Evolutionary conservation across 2,329 filamentous ascomycete genomes (phyloP).

Genomic region (Moelleriella libera): DNA sequence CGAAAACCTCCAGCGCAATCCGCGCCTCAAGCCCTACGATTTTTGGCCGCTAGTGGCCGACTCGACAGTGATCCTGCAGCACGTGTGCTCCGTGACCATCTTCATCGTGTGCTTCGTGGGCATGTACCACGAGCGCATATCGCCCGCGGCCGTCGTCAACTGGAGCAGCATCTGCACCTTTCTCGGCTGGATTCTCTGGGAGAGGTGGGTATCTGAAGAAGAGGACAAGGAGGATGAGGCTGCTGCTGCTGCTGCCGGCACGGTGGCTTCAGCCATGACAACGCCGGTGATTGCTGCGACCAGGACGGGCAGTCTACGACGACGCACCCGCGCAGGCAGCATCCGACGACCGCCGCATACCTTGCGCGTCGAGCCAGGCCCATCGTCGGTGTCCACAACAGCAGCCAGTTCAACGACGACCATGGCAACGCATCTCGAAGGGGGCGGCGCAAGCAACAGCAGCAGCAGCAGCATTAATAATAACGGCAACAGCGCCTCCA

Average conservation of each 20-base stretch:
- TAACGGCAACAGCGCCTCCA: background rate
- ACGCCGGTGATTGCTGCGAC: slow-evolving; percentile 10
- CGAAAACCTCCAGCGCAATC: slow-evolving; percentile 89
- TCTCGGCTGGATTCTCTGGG: slow-evolving; percentile 81
- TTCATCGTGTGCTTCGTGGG: slow-evolving; percentile 89
- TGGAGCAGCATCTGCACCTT: slow-evolving; percentile 75
- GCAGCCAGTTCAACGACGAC: slow-evolving; percentile 21
- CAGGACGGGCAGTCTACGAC: slow-evolving; percentile 18
- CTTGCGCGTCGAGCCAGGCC: slow-evolving; percentile 12
- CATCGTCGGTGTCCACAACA: slow-evolving; percentile 11
- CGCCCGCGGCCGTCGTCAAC: slow-evolving; percentile 75
- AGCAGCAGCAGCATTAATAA: background rate
- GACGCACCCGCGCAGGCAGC: slow-evolving; percentile 21
- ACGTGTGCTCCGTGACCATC: slow-evolving; percentile 87
- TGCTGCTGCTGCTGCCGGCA: slow-evolving; percentile 7
- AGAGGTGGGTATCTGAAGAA: slow-evolving; percentile 72
- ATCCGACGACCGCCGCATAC: slow-evolving; percentile 19
- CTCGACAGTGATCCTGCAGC: slow-evolving; percentile 91
- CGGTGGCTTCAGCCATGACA: slow-evolving; percentile 14
- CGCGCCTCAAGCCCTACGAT: slow-evolving; percentile 84
- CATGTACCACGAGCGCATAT: slow-evolving; percentile 78
- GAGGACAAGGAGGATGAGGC: slow-evolving; percentile 33
- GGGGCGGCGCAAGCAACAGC: background rate
- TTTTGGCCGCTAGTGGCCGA: slow-evolving; percentile 96
- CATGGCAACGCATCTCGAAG: background rate